phyloP scores from a whole-genome alignment of 495 filamentous ascomycete genomes.

The Trichoderma virens region DNA sequence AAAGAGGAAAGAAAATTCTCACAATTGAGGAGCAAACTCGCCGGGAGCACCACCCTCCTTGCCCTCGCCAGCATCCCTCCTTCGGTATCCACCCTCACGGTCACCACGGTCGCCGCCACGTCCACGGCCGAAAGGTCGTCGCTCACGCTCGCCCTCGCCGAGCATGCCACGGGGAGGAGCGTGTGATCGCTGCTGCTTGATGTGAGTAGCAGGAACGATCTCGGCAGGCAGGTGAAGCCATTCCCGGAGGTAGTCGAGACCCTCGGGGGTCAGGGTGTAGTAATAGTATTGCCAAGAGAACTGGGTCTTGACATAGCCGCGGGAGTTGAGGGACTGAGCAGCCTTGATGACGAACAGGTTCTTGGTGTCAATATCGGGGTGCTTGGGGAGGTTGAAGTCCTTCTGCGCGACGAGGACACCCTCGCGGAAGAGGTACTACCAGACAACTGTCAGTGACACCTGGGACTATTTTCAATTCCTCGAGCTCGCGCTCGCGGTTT shows the following conservation, averaged over 20 bases:
- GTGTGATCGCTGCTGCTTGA: constrained; percentile 99
- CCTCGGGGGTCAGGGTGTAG: constrained; percentile 99
- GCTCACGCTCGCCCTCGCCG: constrained; percentile 79
- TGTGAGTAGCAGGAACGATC: constrained; percentile 98
- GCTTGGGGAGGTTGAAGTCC: constrained; percentile 91
- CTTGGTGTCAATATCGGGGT: constrained; percentile 93
- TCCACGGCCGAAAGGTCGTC: constrained; percentile 57
- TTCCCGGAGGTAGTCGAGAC: constrained; percentile 99
- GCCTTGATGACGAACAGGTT: constrained; percentile 99
- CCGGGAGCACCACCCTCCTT: constrained; percentile 95
- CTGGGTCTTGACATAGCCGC: constrained; percentile 97
- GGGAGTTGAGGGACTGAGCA: constrained; percentile 91
- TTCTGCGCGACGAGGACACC: constrained; percentile 99
- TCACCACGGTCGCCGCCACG: constrained; percentile 53
- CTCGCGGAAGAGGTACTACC: constrained; percentile 98
- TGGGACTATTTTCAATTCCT: not conserved
- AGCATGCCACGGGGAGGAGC: constrained; percentile 98
- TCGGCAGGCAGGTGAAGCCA: constrained; percentile 99
- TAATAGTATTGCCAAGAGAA: constrained; percentile 99
- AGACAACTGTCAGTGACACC: constrained; percentile 27
- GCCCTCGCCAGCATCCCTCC: constrained; percentile 77
- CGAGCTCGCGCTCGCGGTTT: not conserved
- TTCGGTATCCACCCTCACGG: constrained; percentile 87
- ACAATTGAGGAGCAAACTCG: constrained; percentile 92
- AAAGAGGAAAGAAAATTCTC: constrained; percentile 26